phyloP scores from a whole-genome alignment of 768 basidiomycete genomes.

The Hygrophorus russula region DNA sequence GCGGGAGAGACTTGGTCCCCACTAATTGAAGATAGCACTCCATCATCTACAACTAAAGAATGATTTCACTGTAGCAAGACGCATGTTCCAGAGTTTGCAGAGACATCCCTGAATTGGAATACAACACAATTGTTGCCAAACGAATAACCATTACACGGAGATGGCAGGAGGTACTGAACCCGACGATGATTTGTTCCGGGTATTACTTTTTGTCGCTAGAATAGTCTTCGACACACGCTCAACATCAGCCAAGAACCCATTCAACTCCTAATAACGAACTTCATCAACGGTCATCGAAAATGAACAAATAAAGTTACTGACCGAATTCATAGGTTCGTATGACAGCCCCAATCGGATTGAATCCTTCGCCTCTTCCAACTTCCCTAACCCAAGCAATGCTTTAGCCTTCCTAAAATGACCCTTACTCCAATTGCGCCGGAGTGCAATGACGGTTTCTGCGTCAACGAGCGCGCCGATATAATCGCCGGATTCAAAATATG shows the following conservation, averaged over 20 bases:
- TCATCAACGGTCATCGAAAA: background rate
- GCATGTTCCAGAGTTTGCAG: no score
- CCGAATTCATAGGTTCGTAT: conserved; percentile 54
- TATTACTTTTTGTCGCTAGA: conserved; percentile 10
- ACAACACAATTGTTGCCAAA: no score
- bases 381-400: conserved; percentile 65
- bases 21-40: no score
- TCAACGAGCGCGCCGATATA: conserved; percentile 73
- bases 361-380: conserved; percentile 66
- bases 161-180: no score
- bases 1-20: no score
- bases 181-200: no score
- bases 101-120: no score
- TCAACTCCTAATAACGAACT: conserved; percentile 8
- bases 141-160: no score
- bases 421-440: conserved; percentile 87
- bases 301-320: conserved; percentile 13
- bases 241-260: conserved; percentile 21
- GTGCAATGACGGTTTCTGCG: conserved; percentile 78
- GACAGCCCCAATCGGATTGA: conserved; percentile 75
- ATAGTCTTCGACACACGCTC: conserved; percentile 18
- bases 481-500: conserved; percentile 69
- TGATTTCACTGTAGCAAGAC: no score
- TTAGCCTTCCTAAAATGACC: conserved; percentile 93
- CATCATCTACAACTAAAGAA: no score